phyloP scores from a whole-genome alignment of 192 early-diverging fungal genomes.

The Backusella macrospora region DNA sequence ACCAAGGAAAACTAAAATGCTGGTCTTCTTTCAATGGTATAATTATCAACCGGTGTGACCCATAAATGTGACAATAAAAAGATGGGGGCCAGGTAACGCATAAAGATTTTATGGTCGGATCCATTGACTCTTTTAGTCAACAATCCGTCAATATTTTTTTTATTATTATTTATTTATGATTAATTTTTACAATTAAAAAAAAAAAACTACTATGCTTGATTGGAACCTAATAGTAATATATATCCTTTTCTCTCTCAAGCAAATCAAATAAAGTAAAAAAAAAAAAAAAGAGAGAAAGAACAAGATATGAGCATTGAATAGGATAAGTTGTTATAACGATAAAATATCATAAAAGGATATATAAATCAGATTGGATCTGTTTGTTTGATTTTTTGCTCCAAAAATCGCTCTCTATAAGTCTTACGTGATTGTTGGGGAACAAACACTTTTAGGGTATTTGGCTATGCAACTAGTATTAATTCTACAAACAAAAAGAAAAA shows the following conservation, averaged over 20 bases:
- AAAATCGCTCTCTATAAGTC: constrained; percentile 18
- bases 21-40: constrained; percentile 1
- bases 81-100: constrained; percentile 11
- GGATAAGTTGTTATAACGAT: not conserved
- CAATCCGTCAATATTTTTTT: not conserved
- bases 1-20: constrained; percentile 18
- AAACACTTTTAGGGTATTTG: constrained; percentile 11
- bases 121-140: constrained; percentile 13
- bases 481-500: not conserved
- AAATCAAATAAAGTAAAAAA: too few species aligned
- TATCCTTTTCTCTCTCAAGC: too few species aligned
- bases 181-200: too few species aligned
- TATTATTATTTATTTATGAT: too few species aligned
- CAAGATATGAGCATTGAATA: too few species aligned
- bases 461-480: not conserved
- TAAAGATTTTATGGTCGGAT: not conserved
- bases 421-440: constrained; percentile 12
- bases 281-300: too few species aligned
- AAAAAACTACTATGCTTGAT: too few species aligned
- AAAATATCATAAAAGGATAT: not conserved
- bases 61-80: constrained; percentile 6
- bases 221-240: too few species aligned
- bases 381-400: constrained; percentile 11
- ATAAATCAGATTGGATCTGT: not conserved
- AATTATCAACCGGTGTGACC: constrained; percentile 17